These are phyloP conservation scores for Lithocarpus polystachyus DNA, from an alignment of 306 rosid genomes.

Conservation along the genomic window DNA sequence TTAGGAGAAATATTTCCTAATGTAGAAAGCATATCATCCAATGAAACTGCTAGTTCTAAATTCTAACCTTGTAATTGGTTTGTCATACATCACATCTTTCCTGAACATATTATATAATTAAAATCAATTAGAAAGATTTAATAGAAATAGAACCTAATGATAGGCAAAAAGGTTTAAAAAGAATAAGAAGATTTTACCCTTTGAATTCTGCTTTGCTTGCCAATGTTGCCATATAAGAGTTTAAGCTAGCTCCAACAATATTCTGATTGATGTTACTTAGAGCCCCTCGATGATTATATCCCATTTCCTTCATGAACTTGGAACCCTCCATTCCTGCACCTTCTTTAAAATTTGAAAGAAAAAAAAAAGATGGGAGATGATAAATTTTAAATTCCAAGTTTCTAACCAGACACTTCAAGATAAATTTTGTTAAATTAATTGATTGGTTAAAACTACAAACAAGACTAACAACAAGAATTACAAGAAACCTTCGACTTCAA, in stretches of 20 bases:
- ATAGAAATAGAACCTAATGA: background rate
- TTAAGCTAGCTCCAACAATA: slow-evolving; percentile 15
- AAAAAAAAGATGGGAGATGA: background rate
- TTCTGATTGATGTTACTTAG: slow-evolving; percentile 45
- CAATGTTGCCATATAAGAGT: slow-evolving; percentile 18
- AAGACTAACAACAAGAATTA: slow-evolving; percentile 7
- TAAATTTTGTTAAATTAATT: background rate
- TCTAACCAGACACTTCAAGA: background rate
- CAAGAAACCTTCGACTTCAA: background rate
- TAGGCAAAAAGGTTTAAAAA: background rate
- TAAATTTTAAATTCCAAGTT: background rate
- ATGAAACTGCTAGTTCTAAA: slow-evolving; percentile 8
- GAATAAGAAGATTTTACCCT: background rate
- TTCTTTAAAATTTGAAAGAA: slow-evolving; percentile 25
- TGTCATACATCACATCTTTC: background rate
- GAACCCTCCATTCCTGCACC: slow-evolving; percentile 37
- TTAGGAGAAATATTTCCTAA: background rate
- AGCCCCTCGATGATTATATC: slow-evolving; percentile 40
- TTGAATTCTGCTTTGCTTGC: slow-evolving; percentile 21
- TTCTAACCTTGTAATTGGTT: too few relatives aligned
- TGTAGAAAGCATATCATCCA: background rate
- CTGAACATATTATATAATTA: background rate
- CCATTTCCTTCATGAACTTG: slow-evolving; percentile 33
- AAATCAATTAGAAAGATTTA: background rate
- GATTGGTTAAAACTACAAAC: background rate